Evolutionary conservation across 1,284 basidiomycete genomes (phyloP).

Genomic region (Boletus albobrunnescens): DNA sequence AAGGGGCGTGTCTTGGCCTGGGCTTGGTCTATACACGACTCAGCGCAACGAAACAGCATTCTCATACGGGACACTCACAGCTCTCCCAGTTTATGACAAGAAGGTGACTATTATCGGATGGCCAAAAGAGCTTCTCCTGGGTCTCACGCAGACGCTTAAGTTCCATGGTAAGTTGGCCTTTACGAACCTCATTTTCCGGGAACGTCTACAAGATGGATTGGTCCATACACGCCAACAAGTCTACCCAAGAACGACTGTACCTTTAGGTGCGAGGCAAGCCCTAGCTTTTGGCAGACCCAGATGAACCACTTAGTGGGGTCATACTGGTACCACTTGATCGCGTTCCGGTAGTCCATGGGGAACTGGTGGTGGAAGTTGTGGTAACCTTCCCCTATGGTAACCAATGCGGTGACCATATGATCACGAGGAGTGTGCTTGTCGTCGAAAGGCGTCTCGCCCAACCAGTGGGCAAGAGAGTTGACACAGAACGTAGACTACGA

Average conservation of each 20-base stretch:
- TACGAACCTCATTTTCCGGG: constrained; percentile 90
- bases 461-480: constrained; percentile 87
- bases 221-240: background rate
- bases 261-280: constrained; percentile 85
- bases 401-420: constrained; percentile 80
- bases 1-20: constrained; percentile 75
- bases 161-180: constrained; percentile 91
- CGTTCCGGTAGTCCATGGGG: constrained; percentile 54
- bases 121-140: constrained; percentile 75
- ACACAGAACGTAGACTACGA: constrained; percentile 84
- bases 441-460: constrained; percentile 82
- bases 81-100: constrained; percentile 85
- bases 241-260: constrained; percentile 29
- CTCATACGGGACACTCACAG: constrained; percentile 46
- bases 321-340: constrained; percentile 70
- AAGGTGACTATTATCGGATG: constrained; percentile 69
- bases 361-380: constrained; percentile 92
- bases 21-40: constrained; percentile 53
- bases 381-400: constrained; percentile 90
- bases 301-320: constrained; percentile 86
- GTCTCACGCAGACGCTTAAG: constrained; percentile 76
- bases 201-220: constrained; percentile 49
- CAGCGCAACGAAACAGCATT: constrained; percentile 7
- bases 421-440: constrained; percentile 81
- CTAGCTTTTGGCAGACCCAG: constrained; percentile 56